These are phyloP conservation scores for Xylaria sp. DNA, from an alignment of 2,329 filamentous ascomycete genomes.

Conservation along the genomic window DNA sequence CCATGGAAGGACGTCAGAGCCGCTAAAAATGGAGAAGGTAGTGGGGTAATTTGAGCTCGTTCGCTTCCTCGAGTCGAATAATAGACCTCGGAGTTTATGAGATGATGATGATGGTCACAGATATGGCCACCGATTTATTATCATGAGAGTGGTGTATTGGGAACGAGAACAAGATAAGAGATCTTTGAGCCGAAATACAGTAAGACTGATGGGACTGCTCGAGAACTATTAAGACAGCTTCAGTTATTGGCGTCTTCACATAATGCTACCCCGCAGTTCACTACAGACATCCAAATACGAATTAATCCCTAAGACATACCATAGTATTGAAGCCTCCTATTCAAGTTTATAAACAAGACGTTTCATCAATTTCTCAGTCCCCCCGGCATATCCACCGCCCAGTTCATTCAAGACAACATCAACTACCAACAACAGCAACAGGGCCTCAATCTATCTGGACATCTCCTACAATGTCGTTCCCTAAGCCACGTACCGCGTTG, in stretches of 20 bases:
- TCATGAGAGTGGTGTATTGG: background rate
- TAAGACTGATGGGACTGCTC: background rate
- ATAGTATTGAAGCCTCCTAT: background rate
- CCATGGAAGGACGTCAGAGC: constrained; percentile 26
- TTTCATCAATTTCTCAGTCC: too few relatives aligned
- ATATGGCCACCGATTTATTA: too few relatives aligned
- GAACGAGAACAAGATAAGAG: background rate
- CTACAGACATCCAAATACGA: background rate
- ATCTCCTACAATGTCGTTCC: too few relatives aligned
- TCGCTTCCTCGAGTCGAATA: background rate
- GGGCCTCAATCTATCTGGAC: too few relatives aligned
- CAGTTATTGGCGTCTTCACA: constrained; percentile 10
- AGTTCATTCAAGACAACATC: too few relatives aligned
- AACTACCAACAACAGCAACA: too few relatives aligned
- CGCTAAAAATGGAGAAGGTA: constrained; percentile 5
- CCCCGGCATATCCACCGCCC: too few relatives aligned
- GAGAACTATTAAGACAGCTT: background rate
- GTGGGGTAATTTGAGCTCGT: background rate
- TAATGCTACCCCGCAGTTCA: background rate
- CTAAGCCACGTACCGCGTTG: too few relatives aligned
- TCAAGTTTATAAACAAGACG: too few relatives aligned
- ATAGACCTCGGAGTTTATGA: too few relatives aligned
- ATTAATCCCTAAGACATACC: background rate
- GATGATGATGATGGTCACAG: background rate
- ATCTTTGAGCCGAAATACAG: background rate